Percentiles rank a stretch among this genome's conserved stretches.
Evolutionary conservation across 179 eudicot species (phyloP).

Genomic region (Actinidia arguta): DNA sequence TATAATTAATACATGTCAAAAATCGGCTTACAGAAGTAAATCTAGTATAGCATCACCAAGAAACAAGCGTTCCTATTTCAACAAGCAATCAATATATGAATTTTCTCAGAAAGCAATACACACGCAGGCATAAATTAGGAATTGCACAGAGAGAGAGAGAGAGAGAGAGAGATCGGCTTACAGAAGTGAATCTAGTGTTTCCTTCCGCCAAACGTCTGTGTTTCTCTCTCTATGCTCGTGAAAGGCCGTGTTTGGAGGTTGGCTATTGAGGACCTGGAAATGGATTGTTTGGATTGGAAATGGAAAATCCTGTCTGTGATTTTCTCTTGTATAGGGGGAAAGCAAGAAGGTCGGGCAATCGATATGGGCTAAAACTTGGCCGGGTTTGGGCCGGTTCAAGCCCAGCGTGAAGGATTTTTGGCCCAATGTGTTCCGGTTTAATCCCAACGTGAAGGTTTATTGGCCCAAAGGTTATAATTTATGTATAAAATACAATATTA

Average conservation of each 20-base stretch:
- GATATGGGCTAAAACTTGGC: too few relatives aligned
- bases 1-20: too few relatives aligned
- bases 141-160: not conserved
- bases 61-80: not conserved
- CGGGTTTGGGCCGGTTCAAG: too few relatives aligned
- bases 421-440: too few relatives aligned
- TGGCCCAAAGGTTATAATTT: too few relatives aligned
- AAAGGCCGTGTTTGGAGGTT: not conserved
- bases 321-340: too few relatives aligned
- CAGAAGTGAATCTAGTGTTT: constrained; percentile 14
- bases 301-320: not conserved
- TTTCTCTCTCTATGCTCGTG: not conserved
- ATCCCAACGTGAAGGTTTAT: too few relatives aligned
- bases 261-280: not conserved
- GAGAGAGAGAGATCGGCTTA: constrained; percentile 5
- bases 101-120: not conserved
- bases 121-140: not conserved
- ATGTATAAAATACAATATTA: too few relatives aligned
- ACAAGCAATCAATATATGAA: not conserved
- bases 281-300: not conserved
- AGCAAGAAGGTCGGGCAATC: too few relatives aligned
- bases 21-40: too few relatives aligned
- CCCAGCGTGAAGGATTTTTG: too few relatives aligned
- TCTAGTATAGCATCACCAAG: not conserved
- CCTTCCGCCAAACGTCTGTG: not conserved